Percentiles rank a stretch among this genome's conserved stretches.
These are phyloP conservation scores for Perkinsus olseni DNA, from an alignment of 169 alveolate species.

Conservation along the genomic window DNA sequence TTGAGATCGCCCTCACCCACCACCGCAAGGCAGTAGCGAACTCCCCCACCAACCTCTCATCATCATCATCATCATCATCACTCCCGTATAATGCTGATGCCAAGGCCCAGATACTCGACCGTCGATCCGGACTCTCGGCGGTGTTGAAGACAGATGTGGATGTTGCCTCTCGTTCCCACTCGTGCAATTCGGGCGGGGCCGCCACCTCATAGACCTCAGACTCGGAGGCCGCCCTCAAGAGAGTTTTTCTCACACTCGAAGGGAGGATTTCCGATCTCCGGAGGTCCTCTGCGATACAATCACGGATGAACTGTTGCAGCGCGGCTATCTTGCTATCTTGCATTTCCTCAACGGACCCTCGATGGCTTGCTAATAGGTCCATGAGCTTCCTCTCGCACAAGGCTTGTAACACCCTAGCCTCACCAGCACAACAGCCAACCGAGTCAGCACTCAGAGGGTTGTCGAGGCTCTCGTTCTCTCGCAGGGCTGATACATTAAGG, in stretches of 20 bases:
- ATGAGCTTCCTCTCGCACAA: not conserved
- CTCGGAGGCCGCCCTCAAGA: too few relatives aligned
- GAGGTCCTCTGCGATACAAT: too few relatives aligned
- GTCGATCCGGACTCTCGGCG: not conserved
- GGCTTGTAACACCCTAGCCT: not conserved
- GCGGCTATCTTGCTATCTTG: too few relatives aligned
- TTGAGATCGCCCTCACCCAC: not conserved
- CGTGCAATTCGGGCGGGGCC: not conserved
- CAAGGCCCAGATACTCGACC: not conserved
- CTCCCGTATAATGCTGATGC: not conserved
- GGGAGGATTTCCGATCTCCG: too few relatives aligned
- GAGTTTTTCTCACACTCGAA: too few relatives aligned
- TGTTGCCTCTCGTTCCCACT: not conserved
- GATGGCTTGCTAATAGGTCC: not conserved
- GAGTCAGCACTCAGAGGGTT: not conserved
- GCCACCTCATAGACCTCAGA: not conserved
- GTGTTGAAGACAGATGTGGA: too few relatives aligned
- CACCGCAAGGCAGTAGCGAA: not conserved
- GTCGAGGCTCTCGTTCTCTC: not conserved
- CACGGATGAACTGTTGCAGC: too few relatives aligned
- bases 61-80: not conserved
- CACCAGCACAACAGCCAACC: not conserved
- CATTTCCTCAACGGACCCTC: not conserved
- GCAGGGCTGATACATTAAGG: not conserved
- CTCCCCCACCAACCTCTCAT: too few relatives aligned